phyloP scores from a whole-genome alignment of 441 rosid species.

The Syzygium malaccense region DNA sequence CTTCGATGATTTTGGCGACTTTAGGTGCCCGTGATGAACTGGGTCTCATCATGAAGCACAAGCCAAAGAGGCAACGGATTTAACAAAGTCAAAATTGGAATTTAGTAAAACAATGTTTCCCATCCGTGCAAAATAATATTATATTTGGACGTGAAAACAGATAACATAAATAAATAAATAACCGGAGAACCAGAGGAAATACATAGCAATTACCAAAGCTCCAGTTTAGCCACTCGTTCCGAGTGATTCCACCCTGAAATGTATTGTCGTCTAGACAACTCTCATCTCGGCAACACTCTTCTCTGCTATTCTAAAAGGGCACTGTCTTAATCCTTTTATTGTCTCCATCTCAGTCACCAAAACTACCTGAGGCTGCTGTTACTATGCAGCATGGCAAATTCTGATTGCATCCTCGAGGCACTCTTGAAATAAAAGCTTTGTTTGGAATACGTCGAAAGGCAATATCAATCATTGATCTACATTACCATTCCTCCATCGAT shows the following conservation, averaged over 20 bases:
- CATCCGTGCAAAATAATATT: background rate
- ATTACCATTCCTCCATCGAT: constrained; percentile 97
- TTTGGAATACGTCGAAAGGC: background rate
- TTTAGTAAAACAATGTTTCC: background rate
- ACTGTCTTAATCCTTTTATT: background rate
- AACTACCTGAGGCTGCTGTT: background rate
- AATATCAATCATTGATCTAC: constrained; percentile 14
- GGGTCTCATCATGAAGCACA: background rate
- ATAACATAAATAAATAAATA: background rate
- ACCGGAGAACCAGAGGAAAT: background rate
- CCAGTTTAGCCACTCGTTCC: background rate
- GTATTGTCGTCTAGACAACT: background rate
- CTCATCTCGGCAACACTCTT: background rate
- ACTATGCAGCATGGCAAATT: background rate
- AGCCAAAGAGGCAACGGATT: background rate
- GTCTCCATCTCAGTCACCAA: background rate
- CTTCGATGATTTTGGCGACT: background rate
- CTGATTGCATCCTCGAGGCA: background rate
- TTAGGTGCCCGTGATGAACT: background rate
- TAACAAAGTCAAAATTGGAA: background rate
- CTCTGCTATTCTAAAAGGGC: background rate
- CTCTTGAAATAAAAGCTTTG: background rate
- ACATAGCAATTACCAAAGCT: background rate
- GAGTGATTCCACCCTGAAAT: background rate
- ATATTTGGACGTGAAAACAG: background rate